Evolutionary conservation across 345 rosid species (phyloP).

Genomic region (Adansonia digitata): DNA sequence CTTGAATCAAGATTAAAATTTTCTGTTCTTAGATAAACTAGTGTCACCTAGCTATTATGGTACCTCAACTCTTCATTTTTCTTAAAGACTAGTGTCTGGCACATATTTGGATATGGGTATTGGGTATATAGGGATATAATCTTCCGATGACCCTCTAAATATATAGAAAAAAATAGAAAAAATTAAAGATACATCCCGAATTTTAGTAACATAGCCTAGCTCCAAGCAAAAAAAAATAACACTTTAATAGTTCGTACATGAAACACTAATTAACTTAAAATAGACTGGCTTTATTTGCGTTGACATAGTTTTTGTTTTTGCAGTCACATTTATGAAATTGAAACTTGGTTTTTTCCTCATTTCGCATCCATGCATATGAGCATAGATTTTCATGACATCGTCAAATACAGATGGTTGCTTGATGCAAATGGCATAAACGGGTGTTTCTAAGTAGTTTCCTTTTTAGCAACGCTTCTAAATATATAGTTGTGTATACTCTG

Average conservation of each 20-base stretch:
- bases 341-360: background rate
- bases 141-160: too few relatives aligned
- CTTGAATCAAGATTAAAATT: background rate
- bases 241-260: background rate
- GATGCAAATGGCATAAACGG: background rate
- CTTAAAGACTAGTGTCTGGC: too few relatives aligned
- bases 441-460: background rate
- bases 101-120: too few relatives aligned
- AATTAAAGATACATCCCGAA: too few relatives aligned
- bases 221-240: background rate
- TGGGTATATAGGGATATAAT: too few relatives aligned
- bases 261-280: background rate
- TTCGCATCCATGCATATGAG: background rate
- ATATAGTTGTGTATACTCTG: slow-evolving; percentile 6
- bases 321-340: background rate
- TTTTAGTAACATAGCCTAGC: too few relatives aligned
- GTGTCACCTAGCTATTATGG: background rate
- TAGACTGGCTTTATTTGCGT: background rate
- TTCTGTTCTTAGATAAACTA: background rate
- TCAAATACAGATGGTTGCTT: background rate
- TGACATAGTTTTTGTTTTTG: background rate
- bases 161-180: too few relatives aligned
- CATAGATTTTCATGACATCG: background rate
- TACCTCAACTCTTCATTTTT: too few relatives aligned
- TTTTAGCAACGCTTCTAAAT: background rate